Percentiles rank a stretch among this genome's conserved stretches.
These are phyloP conservation scores for Trypanosomatidae sp. DNA, from an alignment of 208 protist species.

Conservation along the genomic window DNA sequence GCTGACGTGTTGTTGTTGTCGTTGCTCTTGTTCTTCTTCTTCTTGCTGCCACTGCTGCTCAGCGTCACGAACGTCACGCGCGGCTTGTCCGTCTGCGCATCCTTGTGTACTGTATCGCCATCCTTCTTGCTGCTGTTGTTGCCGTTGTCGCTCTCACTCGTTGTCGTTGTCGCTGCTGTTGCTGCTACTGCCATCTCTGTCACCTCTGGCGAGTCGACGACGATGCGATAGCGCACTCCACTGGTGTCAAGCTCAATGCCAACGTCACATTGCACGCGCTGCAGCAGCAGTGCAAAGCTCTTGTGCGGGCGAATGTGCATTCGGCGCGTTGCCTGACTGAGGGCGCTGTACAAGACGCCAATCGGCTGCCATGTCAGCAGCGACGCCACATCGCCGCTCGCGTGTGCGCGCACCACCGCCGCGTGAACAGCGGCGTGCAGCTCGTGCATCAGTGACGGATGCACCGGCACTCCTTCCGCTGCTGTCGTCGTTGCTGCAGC, in stretches of 20 bases:
- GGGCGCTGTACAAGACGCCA: constrained; percentile 44
- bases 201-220: too few relatives aligned
- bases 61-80: background rate
- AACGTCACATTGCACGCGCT: constrained; percentile 14
- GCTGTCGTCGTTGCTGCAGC: too few relatives aligned
- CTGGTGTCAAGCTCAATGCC: constrained; percentile 25
- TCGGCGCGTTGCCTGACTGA: constrained; percentile 28
- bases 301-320: constrained; percentile 63
- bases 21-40: too few relatives aligned
- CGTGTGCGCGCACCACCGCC: too few relatives aligned
- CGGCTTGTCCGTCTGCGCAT: background rate
- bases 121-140: background rate
- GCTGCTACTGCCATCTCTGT: too few relatives aligned
- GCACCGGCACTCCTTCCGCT: too few relatives aligned
- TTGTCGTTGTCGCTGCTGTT: constrained; percentile 34
- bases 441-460: too few relatives aligned
- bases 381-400: too few relatives aligned
- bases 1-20: too few relatives aligned
- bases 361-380: constrained; percentile 35
- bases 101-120: background rate
- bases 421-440: too few relatives aligned
- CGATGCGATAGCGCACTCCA: constrained; percentile 55
- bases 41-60: too few relatives aligned
- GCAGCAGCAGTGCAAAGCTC: constrained; percentile 39
- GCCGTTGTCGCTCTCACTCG: background rate